Percentiles rank a stretch among this genome's conserved stretches.
Evolutionary conservation across 1,139 yeast genomes (phyloP).

Genomic region (Pichia sp.): DNA sequence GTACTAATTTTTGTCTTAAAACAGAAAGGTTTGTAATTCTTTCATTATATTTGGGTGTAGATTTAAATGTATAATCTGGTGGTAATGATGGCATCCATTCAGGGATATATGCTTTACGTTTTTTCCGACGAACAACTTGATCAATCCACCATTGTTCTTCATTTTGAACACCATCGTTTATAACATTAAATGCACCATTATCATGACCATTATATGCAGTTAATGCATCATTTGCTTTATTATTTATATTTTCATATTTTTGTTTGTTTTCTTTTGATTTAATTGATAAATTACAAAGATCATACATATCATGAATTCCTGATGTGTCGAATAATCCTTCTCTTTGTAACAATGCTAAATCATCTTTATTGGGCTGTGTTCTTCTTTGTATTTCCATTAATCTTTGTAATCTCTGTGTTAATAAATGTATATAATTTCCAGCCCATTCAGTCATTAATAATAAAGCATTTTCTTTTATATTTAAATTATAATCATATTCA

Average conservation of each 20-base stretch:
- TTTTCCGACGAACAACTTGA: constrained; percentile 11
- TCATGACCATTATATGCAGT: constrained; percentile 20
- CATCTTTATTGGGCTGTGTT: constrained; percentile 50
- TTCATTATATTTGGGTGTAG: constrained; percentile 61
- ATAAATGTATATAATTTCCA: constrained; percentile 42
- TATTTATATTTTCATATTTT: constrained; percentile 3
- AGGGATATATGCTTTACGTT: constrained; percentile 54
- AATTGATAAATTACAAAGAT: constrained; percentile 23
- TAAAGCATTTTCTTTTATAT: constrained; percentile 27
- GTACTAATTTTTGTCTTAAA: constrained; percentile 63
- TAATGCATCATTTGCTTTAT: constrained; percentile 1
- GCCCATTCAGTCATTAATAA: constrained; percentile 44
- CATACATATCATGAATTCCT: constrained; percentile 41
- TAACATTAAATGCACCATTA: constrained; percentile 24
- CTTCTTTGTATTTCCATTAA: constrained; percentile 67
- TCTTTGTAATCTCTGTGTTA: constrained; percentile 44
- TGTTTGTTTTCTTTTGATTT: neutral
- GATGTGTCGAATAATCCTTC: constrained; percentile 40
- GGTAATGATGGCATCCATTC: constrained; percentile 80
- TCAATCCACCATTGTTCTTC: constrained; percentile 33
- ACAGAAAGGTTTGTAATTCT: constrained; percentile 67
- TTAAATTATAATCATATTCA: neutral
- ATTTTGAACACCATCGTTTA: constrained; percentile 39
- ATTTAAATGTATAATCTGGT: constrained; percentile 84
- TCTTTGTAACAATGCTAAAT: constrained; percentile 45